Base-by-base conservation (phyloP, 768 basidiomycete genomes). In the Dioszegia hungarica region DNA sequence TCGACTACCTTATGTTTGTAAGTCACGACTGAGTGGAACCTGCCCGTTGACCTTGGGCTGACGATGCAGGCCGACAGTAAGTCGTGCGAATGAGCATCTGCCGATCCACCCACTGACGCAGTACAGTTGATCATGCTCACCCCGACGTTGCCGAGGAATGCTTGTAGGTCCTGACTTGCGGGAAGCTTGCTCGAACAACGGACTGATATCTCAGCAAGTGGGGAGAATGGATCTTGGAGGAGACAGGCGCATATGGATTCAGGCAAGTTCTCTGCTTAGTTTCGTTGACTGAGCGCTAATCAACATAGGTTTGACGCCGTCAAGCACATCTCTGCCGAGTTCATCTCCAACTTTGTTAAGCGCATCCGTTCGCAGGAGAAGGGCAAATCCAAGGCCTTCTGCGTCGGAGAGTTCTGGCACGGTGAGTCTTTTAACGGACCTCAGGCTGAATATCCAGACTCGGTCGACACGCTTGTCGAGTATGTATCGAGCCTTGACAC, bases 381-480 rank as follows among this genome's bases (percentile, higher is more conserved):
- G 17, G 77, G 77, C 46, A 72, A 73, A 29, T 78, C 60, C 33
- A 71, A 72, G 47, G 66, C 90, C 66, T 93, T 94, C 73, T 75
- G 78, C 46, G 80, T 81, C 70, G 86, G 89, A 22, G 92, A 94
- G 74, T 90, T 83, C 73, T 95, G 91, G 90, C 85, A 85, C 12
- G 80, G 79, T 64, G 78, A 84, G 87, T 88, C 66, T 15, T 15
- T 14, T 5, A 38, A 36, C 36, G 14, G 10, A 15, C n/a, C 39
- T 38, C 28, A 44, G 10, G 53, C 27, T 33, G 34, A 50, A 4
- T 20, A 20, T 19, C 4, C 40, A 71, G 70, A 72, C 45, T 69
- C 68, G 25, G 66, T 70, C 40, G 71, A 73, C 44, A 51, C 66
- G 5, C 66, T 73, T 28, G 68, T 73, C 17, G 61, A 52, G 39